Evolutionary conservation across 1,284 basidiomycete genomes (phyloP), one percentile per base, ranked within the genome.

Genomic region (Psilocybe mexicana): DNA sequence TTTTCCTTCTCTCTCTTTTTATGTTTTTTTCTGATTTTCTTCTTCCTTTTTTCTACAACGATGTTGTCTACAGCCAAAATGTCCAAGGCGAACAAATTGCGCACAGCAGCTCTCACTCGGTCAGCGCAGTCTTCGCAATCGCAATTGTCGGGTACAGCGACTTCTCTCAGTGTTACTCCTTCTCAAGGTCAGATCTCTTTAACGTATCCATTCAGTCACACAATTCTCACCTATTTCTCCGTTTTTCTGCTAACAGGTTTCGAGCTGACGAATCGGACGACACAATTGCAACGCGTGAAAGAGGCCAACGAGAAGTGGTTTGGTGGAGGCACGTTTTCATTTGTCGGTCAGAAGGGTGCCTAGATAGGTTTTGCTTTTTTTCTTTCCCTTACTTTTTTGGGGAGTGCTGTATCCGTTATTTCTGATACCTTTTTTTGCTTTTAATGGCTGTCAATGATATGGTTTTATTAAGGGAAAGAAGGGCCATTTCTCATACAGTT

Each of bases 271-370:
- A 96, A 96, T 69, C 88, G 90, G 30, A 82, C 88, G 5, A 84
- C 89, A 6, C 82, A 84, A 47, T 86, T 91, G 30, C 88, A 91
- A 67, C 82, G 88, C 36, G 91, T 96, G 58, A 92, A 94, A 70
- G 93, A 93, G 67, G 94, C 94, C 25, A 96, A 96, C 74, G 93
- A 96, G 60, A 82, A 90, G 33, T 96, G 94, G 94, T 96, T 96
- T 69, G 86, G 88, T 2, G 84, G 85, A 18, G 94, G 94, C 5
- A 93, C 81, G 40, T 96, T 96, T 74, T 89, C 90, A 0, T 91
- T 90, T 65, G 76, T 85, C 18, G 88, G 88, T 11, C 84, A 86
- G 68, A 91, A 91, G 68, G 87, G 87, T 43, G 60, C 72, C 44
- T 76, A 57, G 59, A 49, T 18, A 44, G 10, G 24, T 25, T 43